A percentile compares a stretch with the other conserved stretches of the same genome.
Evolutionary conservation across 2,329 filamentous ascomycete genomes (phyloP).

Genomic region (Botrytis tulipae): DNA sequence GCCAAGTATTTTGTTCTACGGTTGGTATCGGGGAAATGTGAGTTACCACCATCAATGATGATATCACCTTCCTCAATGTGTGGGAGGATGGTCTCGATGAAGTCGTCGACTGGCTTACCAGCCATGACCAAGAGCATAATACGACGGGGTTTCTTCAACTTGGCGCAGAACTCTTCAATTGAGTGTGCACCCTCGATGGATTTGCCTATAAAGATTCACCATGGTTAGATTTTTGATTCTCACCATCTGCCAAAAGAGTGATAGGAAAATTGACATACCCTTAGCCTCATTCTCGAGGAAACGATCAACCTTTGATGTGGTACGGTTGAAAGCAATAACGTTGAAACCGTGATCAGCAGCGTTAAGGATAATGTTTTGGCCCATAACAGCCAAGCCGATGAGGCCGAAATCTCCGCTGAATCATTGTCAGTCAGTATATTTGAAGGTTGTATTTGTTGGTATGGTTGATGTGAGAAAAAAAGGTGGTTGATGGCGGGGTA

Average conservation of each 20-base stretch:
- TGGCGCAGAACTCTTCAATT: slow-evolving; percentile 89
- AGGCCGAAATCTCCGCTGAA: slow-evolving; percentile 74
- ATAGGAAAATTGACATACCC: slow-evolving; percentile 47
- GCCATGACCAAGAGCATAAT: slow-evolving; percentile 99
- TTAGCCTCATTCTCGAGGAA: slow-evolving; percentile 91
- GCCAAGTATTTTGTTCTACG: slow-evolving; percentile 88
- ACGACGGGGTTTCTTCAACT: slow-evolving; percentile 95
- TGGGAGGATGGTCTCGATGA: slow-evolving; percentile 92
- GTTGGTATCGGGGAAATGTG: slow-evolving; percentile 98
- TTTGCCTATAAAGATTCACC: slow-evolving; percentile 60
- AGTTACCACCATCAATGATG: slow-evolving; percentile 99
- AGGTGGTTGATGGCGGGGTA: slow-evolving; percentile 14
- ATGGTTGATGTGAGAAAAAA: not conserved
- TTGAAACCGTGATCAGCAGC: slow-evolving; percentile 92
- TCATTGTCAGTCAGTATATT: slow-evolving; percentile 31
- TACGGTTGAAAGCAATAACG: slow-evolving; percentile 98
- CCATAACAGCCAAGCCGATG: slow-evolving; percentile 89
- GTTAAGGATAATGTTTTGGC: slow-evolving; percentile 86
- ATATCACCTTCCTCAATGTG: slow-evolving; percentile 85
- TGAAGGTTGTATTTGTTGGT: not conserved
- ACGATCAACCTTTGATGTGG: slow-evolving; percentile 93
- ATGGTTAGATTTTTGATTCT: slow-evolving; percentile 21
- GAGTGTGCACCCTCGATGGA: slow-evolving; percentile 90
- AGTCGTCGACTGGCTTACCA: slow-evolving; percentile 95
- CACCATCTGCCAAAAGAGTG: not conserved